Evolutionary conservation across 805 yeast species (phyloP).

Genomic region (Myxozyma geophila): DNA sequence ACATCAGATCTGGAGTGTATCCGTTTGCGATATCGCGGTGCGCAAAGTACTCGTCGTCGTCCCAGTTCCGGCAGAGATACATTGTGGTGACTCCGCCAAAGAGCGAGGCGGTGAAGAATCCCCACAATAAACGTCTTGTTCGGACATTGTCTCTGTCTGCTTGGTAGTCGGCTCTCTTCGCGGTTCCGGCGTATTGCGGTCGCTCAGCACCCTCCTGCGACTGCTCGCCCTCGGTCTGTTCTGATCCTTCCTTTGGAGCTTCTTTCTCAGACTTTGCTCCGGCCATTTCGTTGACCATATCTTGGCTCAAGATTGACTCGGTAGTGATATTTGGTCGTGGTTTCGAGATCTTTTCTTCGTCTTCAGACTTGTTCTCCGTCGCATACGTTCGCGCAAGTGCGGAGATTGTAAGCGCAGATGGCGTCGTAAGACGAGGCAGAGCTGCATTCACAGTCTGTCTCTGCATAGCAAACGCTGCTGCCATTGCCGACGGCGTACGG

Average conservation of each 20-base stretch:
- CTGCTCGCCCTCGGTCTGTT: conserved; percentile 30
- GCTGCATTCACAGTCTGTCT: neutral
- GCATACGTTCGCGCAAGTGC: conserved; percentile 9
- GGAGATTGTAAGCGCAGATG: neutral
- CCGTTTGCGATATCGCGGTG: conserved; percentile 66
- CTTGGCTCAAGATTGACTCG: conserved; percentile 33
- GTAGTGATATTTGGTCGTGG: conserved; percentile 33
- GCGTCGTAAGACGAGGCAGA: neutral
- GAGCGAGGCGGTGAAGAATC: conserved; percentile 14
- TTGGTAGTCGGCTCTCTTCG: conserved; percentile 47
- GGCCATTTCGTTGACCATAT: conserved; percentile 24
- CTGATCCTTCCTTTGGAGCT: conserved; percentile 26
- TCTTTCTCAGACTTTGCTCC: conserved; percentile 9
- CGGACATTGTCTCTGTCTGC: conserved; percentile 42
- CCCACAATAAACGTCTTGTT: conserved; percentile 19
- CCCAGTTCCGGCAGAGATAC: conserved; percentile 34
- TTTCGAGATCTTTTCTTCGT: conserved; percentile 26
- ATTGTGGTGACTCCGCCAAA: conserved; percentile 18
- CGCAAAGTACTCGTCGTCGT: conserved; percentile 66
- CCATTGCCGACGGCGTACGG: conserved; percentile 1
- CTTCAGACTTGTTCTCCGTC: conserved; percentile 2
- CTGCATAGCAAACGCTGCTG: neutral
- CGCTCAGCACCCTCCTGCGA: conserved; percentile 31
- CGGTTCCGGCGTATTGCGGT: conserved; percentile 60
- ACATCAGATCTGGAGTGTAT: conserved; percentile 65